Percentiles rank a stretch among this genome's conserved stretches.
phyloP scores from a whole-genome alignment of 1,284 basidiomycete genomes.

The Trametes pubescens region DNA sequence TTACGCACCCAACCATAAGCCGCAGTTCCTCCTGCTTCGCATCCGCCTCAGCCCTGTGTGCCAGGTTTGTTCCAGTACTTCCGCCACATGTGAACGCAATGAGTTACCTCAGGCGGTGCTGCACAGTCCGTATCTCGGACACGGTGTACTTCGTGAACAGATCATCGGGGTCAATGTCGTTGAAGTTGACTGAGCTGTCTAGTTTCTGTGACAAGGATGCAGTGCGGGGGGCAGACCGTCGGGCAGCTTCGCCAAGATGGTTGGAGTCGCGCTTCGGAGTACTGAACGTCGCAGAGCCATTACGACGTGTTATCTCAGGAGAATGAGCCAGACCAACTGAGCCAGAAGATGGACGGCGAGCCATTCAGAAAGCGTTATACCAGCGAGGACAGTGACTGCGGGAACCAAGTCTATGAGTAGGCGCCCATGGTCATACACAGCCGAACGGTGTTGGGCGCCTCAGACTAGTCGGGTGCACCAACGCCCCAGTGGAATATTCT shows the following conservation, averaged over 20 bases:
- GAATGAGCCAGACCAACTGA: slow-evolving; percentile 34
- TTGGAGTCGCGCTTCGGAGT: slow-evolving; percentile 50
- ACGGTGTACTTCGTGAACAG: slow-evolving; percentile 80
- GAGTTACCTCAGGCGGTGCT: slow-evolving; percentile 73
- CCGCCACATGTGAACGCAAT: slow-evolving; percentile 6
- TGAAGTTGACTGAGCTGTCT: slow-evolving; percentile 30
- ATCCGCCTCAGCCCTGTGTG: slow-evolving; percentile 79
- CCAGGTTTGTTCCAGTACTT: slow-evolving; percentile 10
- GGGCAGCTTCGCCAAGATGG: slow-evolving; percentile 19
- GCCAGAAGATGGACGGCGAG: slow-evolving; percentile 40
- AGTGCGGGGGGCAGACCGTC: slow-evolving; percentile 32
- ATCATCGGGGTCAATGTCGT: slow-evolving; percentile 76
- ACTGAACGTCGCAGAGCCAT: slow-evolving; percentile 45
- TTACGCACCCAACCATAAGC: slow-evolving; percentile 93
- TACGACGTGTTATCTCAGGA: slow-evolving; percentile 12
- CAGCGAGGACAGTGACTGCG: slow-evolving; percentile 1
- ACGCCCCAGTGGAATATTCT: no score
- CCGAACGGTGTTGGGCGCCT: neutral
- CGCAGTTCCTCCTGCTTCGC: slow-evolving; percentile 92
- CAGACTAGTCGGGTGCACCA: no score
- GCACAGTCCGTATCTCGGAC: slow-evolving; percentile 76
- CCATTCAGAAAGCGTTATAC: slow-evolving; percentile 33
- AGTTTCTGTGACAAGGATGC: slow-evolving; percentile 35
- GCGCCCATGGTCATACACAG: slow-evolving; percentile 1
- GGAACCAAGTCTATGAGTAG: slow-evolving; percentile 7